Base-by-base conservation (phyloP, 2,329 filamentous ascomycete genomes). In the Aspergillus tamarii region DNA sequence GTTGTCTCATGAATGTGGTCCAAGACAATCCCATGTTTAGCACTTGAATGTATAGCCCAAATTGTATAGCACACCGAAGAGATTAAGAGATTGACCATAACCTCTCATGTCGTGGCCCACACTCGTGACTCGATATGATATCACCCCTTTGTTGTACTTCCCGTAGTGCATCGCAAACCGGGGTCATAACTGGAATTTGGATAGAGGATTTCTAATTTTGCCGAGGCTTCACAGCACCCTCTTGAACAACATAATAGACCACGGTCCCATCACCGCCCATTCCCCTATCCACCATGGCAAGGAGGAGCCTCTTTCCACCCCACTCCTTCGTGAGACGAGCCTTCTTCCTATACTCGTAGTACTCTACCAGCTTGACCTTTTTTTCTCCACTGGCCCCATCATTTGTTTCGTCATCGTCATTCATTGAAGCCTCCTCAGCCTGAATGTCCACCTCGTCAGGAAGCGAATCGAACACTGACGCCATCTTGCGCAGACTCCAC, bases 201-300 rank as follows among this genome's bases (percentile, higher is more conserved):
- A 7, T 48, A 46, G 39, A 41, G 39, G 43, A 28, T 46, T 16
- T 50, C 64, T 67, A 89, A 74, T 89, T 89, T 75, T 89, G 87
- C 66, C 87, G 78, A 14, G 87, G 87, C 76, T 89, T 89, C 32
- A 89, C 85, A 59, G 87, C 81, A 5, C 87, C 87, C 72, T 89
- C 87, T 69, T 88, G 86, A 56, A 89, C 81, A 66, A 89, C 83
- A 72, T 90, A 90, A 73, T 89, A 90, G 43, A 88, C 85, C 34
- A 89, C 81, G 1, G 88, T 89, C 48, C 87, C 87, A 72, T 89
- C 87, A 9, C 81, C 81, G 36, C 80, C 81, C 71, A 77, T 76
- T 3, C 74, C 74, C 64, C 76, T 74, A 39, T 88, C 83, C 58
- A 86, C 78, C 67, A 87, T 87, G 7, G 85, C 86, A 60, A 89